These are phyloP conservation scores for Ceratocystis cubensis DNA, from an alignment of 2,329 filamentous ascomycete species.

Conservation along the genomic window DNA sequence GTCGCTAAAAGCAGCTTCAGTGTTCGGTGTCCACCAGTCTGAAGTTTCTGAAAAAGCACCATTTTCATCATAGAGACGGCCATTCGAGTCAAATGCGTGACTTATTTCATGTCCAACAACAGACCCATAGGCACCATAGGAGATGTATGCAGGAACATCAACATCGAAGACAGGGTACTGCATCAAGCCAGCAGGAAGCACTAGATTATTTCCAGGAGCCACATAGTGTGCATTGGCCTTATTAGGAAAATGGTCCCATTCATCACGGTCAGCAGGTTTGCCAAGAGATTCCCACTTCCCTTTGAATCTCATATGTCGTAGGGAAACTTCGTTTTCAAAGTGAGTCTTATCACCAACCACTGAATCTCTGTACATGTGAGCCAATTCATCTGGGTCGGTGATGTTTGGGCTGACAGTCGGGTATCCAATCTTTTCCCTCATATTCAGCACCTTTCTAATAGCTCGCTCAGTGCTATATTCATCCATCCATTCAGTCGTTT, in stretches of 20 bases:
- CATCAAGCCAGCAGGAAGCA: slow-evolving; percentile 58
- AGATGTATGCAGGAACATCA: slow-evolving; percentile 49
- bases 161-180: slow-evolving; percentile 55
- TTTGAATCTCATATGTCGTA: slow-evolving; percentile 35
- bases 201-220: slow-evolving; percentile 52
- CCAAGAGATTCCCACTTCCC: slow-evolving; percentile 45
- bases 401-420: slow-evolving; percentile 51
- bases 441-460: slow-evolving; percentile 53
- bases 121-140: slow-evolving; percentile 56
- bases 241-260: slow-evolving; percentile 48
- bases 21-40: slow-evolving; percentile 56
- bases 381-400: slow-evolving; percentile 42
- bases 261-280: slow-evolving; percentile 46
- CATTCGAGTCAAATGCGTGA: slow-evolving; percentile 56
- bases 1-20: slow-evolving; percentile 44
- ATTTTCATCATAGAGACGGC: slow-evolving; percentile 50
- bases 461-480: slow-evolving; percentile 46
- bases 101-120: slow-evolving; percentile 58
- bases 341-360: slow-evolving; percentile 39
- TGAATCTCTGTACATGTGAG: slow-evolving; percentile 45
- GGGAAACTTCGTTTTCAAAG: slow-evolving; percentile 45
- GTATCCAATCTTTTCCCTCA: slow-evolving; percentile 58
- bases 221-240: slow-evolving; percentile 58
- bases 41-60: slow-evolving; percentile 37
- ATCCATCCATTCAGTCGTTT: slow-evolving; percentile 52